Evolutionary conservation across 2,329 filamentous ascomycete genomes (phyloP), one percentile per base, ranked within the genome.

Genomic region (Botryotinia globosa): DNA sequence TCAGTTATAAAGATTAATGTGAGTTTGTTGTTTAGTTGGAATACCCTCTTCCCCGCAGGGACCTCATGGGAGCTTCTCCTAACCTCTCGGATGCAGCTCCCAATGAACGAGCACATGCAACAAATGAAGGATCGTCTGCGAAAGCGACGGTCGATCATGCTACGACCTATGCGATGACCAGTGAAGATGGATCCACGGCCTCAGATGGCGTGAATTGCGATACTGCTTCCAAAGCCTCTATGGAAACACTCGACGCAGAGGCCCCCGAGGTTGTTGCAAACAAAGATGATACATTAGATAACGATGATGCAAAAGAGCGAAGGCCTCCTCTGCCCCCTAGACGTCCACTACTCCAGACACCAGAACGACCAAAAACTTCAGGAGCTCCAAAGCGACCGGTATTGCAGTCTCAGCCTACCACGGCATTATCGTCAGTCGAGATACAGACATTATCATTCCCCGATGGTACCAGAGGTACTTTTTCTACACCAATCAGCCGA

Each of bases 371-470:
- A 44, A 68, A 67, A 22, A 74, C 73, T 14, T 69, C 78, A 54
- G 44, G 59, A 51, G 56, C 63, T 48, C 34, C 54, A 74, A 77
- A 72, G 67, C 70, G 82, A 75, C 82, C 81, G 54, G 77, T 74
- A 18, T 79, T 85, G 71, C 85, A 84, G 75, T 90, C 91, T 2
- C 90, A 89, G 73, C 89, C 95, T 65, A 98, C 94, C 5, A 98
- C 94, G 0, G 94, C 94, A 16, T 80, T 98, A 22, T 95, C 94
- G 0, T 87, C 93, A 25, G 87, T 94, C 74, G 94, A 95, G 76
- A 91, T 94, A 72, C 91, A 93, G 77, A 93, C 92, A 0, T 86
- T 94, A 67, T 90, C 90, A 1, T 91, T 92, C 75, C 89, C 89
- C 18, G 92, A 93, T 80, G 89, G 88, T 73, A 88, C 88, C 32